Evolutionary conservation across 176 grass and related monocot genomes (phyloP), one percentile per base, ranked within the genome.

Genomic region (Stipa capillata): DNA sequence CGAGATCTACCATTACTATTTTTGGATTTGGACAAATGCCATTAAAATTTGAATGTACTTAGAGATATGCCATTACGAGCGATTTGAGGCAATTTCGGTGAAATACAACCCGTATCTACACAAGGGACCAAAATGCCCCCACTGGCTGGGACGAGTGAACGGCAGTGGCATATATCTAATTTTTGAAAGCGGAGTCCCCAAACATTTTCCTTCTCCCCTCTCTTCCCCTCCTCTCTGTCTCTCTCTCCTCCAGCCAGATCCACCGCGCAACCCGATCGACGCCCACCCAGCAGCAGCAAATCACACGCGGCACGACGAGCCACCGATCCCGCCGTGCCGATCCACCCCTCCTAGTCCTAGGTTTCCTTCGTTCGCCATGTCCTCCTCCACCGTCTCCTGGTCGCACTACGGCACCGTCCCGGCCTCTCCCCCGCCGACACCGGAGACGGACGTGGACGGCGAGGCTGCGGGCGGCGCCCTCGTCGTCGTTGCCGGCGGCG

Each of bases 351-450:
- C 6, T 15, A 12, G 36, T 45, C 23, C 63, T 76, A 42, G 67
- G 77, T 52, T 71, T 60, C 70, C 45, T 44, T 42, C 48, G 43
- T 9, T 31, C 54, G 40, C 87, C 59, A 85, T 75, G 72, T 66
- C 81, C 56, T 56, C 73, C 50, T 76, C 84, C 64, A 85, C 78
- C 65, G 78, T 71, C 49, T 76, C 87, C 35, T 89, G 83, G 82
- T 85, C 81, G 33, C 80, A 78, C 47, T 86, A 92, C 87, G 84
- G 74, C 34, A 70, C 84, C 56, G 83, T 89, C 60, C 89, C 92
- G 3, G 69, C 84, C 65, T 74, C 86, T 9, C 61, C 54, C 47
- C 72, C 59, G 76, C 6, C 25, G 42, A 21, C 0, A 10, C 59
- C 68, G 53, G 74, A 65, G n/a, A 17, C 25, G 17, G 45, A 28